Conservation (phyloP, 1,139 yeast genomes). For the Pichia inconspicua region DNA sequence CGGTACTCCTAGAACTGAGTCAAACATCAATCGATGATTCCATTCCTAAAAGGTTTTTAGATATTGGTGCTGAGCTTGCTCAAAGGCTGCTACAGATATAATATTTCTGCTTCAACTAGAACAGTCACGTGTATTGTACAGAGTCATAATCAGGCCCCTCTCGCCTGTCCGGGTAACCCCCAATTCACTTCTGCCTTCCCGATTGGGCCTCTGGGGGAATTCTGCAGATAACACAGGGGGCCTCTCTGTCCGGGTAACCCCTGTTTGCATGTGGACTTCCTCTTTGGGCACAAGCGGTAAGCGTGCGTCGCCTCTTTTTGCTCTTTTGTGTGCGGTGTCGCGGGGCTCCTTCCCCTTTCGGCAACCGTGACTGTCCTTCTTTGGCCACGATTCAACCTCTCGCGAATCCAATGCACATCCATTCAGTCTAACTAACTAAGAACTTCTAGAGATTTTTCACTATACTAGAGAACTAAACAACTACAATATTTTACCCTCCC, state of each 20-base stretch:
- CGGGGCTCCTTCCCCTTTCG: slow-evolving; percentile 7
- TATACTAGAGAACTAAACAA: too few species aligned
- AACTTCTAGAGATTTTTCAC: not conserved
- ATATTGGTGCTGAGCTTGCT: too few species aligned
- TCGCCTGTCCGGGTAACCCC: slow-evolving; percentile 15
- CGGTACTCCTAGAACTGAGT: too few species aligned
- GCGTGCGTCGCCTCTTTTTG: not conserved
- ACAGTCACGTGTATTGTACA: too few species aligned
- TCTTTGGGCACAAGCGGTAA: slow-evolving; percentile 22
- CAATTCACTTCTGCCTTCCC: slow-evolving; percentile 11
- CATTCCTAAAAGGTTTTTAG: too few species aligned
- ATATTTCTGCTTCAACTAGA: too few species aligned
- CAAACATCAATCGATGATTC: too few species aligned
- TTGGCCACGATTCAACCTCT: too few species aligned
- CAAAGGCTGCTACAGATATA: too few species aligned
- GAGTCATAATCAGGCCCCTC: too few species aligned
- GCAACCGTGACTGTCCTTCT: slow-evolving; percentile 19
- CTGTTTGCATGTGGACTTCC: slow-evolving; percentile 16
- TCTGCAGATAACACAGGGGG: slow-evolving; percentile 12
- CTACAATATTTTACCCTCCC: too few species aligned
- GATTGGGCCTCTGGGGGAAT: slow-evolving; percentile 14
- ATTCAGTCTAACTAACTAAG: not conserved
- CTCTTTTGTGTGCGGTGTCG: slow-evolving; percentile 7
- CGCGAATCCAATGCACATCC: too few species aligned
- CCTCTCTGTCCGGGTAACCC: slow-evolving; percentile 26